These are phyloP conservation scores for Zymoseptoria pseudotritici DNA, from an alignment of 2,329 filamentous ascomycete genomes.

Conservation along the genomic window DNA sequence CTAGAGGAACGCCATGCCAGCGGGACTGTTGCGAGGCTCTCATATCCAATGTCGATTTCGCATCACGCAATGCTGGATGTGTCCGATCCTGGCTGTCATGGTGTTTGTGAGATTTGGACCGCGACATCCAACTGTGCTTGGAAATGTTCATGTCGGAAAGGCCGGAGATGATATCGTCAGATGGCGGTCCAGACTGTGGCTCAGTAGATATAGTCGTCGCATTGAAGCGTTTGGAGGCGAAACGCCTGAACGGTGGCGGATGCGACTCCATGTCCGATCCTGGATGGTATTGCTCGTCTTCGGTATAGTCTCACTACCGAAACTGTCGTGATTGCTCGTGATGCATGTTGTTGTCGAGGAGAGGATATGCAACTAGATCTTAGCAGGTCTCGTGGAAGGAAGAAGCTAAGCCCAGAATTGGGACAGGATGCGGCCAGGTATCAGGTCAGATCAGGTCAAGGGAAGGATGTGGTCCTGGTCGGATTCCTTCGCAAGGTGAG, in stretches of 20 bases:
- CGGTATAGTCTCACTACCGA: neutral
- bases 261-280: neutral
- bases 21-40: neutral
- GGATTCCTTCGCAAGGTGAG: neutral
- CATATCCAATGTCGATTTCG: neutral
- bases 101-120: neutral
- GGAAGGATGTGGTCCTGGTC: neutral
- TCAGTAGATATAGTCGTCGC: neutral
- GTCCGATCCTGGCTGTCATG: neutral
- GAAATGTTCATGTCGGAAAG: neutral
- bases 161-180: neutral
- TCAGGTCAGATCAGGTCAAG: neutral
- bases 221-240: neutral
- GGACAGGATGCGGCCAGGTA: neutral
- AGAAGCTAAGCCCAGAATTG: neutral
- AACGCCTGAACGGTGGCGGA: neutral
- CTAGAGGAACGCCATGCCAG: neutral
- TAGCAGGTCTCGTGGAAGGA: neutral
- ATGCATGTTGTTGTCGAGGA: neutral
- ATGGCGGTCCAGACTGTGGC: neutral
- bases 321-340: neutral
- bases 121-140: neutral
- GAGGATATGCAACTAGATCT: neutral
- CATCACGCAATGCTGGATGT: neutral
- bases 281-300: neutral